Evolutionary conservation across 495 filamentous ascomycete species (phyloP).

Genomic region (Cryomyces minteri): DNA sequence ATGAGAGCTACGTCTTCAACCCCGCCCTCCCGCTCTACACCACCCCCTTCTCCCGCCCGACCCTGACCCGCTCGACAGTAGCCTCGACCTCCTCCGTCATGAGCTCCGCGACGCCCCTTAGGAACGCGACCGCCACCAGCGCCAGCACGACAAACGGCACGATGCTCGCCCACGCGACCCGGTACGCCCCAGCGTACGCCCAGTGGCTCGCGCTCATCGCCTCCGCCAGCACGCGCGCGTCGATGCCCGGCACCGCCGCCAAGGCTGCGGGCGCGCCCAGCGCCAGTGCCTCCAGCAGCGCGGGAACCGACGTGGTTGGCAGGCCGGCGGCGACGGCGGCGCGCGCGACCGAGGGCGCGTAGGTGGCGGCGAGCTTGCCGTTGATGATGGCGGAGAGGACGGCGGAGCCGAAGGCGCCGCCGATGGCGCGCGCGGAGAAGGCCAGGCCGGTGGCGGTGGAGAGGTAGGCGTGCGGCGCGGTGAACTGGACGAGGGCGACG

Average conservation of each 20-base stretch:
- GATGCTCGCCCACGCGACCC: conserved; percentile 33
- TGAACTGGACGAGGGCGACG: conserved; percentile 32
- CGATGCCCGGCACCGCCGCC: conserved; percentile 18
- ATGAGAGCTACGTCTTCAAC: too few relatives aligned
- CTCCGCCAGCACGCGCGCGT: conserved; percentile 17
- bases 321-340: conserved; percentile 26
- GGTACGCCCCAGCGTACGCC: conserved; percentile 26
- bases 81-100: conserved; percentile 19
- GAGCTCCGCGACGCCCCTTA: conserved; percentile 26
- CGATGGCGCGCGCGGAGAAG: conserved; percentile 34
- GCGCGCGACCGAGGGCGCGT: conserved; percentile 21
- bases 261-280: conserved; percentile 15
- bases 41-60: too few relatives aligned
- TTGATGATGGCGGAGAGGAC: conserved; percentile 36
- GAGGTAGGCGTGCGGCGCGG: conserved; percentile 32
- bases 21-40: too few relatives aligned
- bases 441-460: conserved; percentile 34
- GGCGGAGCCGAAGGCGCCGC: conserved; percentile 34
- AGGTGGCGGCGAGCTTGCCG: conserved; percentile 22
- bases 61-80: conserved; percentile 15
- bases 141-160: conserved; percentile 35
- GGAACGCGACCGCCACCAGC: conserved; percentile 22
- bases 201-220: conserved; percentile 22
- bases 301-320: conserved; percentile 19
- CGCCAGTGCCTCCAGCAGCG: conserved; percentile 19